Evolutionary conservation across 805 yeast species (phyloP).

Genomic region (Candida lessepsii): DNA sequence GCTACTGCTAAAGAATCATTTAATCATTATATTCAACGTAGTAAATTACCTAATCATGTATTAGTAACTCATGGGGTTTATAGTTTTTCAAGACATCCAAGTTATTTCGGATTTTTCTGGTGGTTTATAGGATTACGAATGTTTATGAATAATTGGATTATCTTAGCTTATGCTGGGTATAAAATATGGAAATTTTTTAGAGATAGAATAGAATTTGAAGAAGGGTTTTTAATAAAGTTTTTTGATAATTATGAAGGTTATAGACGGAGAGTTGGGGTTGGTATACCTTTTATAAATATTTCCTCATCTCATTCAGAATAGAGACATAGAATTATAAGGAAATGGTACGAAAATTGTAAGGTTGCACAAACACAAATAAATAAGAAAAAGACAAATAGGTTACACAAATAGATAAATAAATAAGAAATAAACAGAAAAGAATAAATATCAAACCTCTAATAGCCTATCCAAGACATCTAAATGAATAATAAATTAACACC

Average conservation of each 20-base stretch:
- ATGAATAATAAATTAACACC: neutral
- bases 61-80: constrained; percentile 79
- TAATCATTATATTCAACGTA: constrained; percentile 69
- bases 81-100: constrained; percentile 72
- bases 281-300: constrained; percentile 49
- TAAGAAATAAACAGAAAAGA: too few species aligned
- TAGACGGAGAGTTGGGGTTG: constrained; percentile 45
- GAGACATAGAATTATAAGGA: too few species aligned
- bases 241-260: constrained; percentile 65
- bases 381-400: too few species aligned
- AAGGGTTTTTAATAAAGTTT: constrained; percentile 57
- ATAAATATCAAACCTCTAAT: too few species aligned
- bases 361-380: too few species aligned
- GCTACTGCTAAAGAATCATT: constrained; percentile 82
- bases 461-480: neutral
- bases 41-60: constrained; percentile 52
- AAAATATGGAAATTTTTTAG: constrained; percentile 69
- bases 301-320: too few species aligned
- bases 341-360: too few species aligned
- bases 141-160: constrained; percentile 62
- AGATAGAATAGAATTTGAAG: constrained; percentile 70
- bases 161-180: constrained; percentile 51
- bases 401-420: too few species aligned
- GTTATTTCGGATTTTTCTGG: constrained; percentile 86
- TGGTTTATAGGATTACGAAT: constrained; percentile 92